Conservation (phyloP, 164 flowering plant species). For the grape (Vitis vinifera) region DNA sequence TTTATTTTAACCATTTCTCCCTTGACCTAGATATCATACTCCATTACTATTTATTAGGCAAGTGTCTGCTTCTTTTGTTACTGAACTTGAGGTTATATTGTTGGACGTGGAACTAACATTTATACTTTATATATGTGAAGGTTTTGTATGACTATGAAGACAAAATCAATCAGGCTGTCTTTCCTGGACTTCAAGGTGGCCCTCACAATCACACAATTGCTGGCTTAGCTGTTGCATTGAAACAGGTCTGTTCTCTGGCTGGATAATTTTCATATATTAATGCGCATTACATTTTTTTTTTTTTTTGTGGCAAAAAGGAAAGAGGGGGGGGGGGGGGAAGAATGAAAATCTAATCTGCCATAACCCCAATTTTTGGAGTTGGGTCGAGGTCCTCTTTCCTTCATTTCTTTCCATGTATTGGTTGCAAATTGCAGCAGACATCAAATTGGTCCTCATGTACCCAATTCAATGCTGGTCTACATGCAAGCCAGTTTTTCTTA, state of each 20-base stretch:
- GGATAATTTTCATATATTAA: neutral
- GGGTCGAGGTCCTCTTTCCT: neutral
- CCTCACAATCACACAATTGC: slow-evolving; percentile 99
- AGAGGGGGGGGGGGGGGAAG: too few relatives aligned
- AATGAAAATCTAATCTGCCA: too few relatives aligned
- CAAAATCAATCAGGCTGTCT: slow-evolving; percentile 94
- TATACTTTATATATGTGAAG: slow-evolving; percentile 39
- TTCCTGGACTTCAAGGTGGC: slow-evolving; percentile 99
- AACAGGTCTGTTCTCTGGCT: slow-evolving; percentile 58
- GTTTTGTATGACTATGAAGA: slow-evolving; percentile 94
- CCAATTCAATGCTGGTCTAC: neutral
- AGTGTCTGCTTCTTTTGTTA: neutral
- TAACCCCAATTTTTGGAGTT: neutral
- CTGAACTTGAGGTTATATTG: neutral
- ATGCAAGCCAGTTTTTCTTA: neutral
- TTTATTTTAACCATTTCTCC: neutral
- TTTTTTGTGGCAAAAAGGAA: neutral
- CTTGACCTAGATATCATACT: neutral
- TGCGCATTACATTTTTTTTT: neutral
- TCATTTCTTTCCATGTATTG: neutral
- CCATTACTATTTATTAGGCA: neutral
- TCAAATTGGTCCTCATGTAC: neutral
- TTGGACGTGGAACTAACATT: neutral
- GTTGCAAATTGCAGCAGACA: slow-evolving; percentile 4
- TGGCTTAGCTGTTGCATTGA: slow-evolving; percentile 95